Evolutionary conservation across 2,329 filamentous ascomycete genomes (phyloP).

Genomic region (Penicillium glabrum): DNA sequence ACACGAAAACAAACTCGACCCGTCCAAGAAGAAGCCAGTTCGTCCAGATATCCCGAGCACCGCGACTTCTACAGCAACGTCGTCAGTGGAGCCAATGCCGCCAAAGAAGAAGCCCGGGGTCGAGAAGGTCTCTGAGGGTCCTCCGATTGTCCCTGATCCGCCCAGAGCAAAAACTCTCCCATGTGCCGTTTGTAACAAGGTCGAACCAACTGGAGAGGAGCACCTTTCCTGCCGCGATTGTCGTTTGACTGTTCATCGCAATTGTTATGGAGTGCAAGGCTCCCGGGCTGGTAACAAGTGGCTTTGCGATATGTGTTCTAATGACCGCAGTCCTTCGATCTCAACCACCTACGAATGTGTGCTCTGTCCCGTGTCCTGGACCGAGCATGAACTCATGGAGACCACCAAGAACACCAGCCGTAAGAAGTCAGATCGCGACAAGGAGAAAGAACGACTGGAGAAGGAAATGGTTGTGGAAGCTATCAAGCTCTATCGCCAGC

Average conservation of each 20-base stretch:
- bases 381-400: conserved; percentile 80
- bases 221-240: conserved; percentile 83
- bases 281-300: conserved; percentile 72
- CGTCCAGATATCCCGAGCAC: conserved; percentile 54
- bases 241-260: conserved; percentile 84
- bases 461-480: conserved; percentile 78
- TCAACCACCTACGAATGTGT: conserved; percentile 96
- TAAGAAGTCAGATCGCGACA: conserved; percentile 91
- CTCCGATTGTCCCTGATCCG: conserved; percentile 69
- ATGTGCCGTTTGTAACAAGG: conserved; percentile 78
- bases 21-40: conserved; percentile 59
- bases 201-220: conserved; percentile 70
- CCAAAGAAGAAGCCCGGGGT: conserved; percentile 60
- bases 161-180: conserved; percentile 77
- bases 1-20: conserved; percentile 43
- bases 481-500: conserved; percentile 77
- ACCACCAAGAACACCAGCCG: conserved; percentile 73
- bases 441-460: conserved; percentile 82
- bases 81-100: conserved; percentile 48
- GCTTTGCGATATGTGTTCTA: conserved; percentile 93
- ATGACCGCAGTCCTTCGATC: conserved; percentile 86
- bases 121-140: conserved; percentile 57
- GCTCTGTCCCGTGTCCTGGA: conserved; percentile 80
- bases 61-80: conserved; percentile 25
- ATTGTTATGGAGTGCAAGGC: conserved; percentile 86